These are phyloP conservation scores for Pythium myriotylum DNA, from an alignment of 352 stramenopile genomes.

Conservation along the genomic window DNA sequence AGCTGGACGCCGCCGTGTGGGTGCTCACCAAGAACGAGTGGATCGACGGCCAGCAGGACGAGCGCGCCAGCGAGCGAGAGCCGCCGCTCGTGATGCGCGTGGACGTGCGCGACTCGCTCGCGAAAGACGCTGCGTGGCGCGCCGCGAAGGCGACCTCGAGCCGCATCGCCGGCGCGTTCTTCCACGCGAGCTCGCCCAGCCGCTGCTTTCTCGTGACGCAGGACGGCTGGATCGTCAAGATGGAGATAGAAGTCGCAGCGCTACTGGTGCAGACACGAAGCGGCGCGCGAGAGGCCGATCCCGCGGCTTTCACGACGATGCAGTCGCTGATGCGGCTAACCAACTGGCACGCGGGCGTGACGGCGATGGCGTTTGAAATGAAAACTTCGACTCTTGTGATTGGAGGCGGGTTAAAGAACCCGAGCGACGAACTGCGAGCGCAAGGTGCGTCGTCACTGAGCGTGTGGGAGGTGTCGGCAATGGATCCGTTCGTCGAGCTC, in stretches of 20 bases:
- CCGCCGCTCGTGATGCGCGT: constrained; percentile 36
- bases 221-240: constrained; percentile 43
- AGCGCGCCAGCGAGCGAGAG: neutral
- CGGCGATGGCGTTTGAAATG: constrained; percentile 43
- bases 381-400: constrained; percentile 49
- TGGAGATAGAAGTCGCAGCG: constrained; percentile 54
- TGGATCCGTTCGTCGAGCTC: constrained; percentile 51
- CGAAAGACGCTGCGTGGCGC: constrained; percentile 40
- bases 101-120: constrained; percentile 36
- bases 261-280: constrained; percentile 46
- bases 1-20: constrained; percentile 38
- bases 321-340: constrained; percentile 43
- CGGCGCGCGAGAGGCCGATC: neutral
- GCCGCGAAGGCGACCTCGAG: constrained; percentile 17
- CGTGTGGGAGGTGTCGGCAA: constrained; percentile 53
- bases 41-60: constrained; percentile 24
- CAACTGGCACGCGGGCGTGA: constrained; percentile 65
- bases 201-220: constrained; percentile 47
- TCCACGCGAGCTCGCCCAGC: constrained; percentile 33
- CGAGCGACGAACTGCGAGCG: constrained; percentile 51
- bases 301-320: constrained; percentile 36
- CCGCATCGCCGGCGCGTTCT: constrained; percentile 37
- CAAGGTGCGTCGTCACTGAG: constrained; percentile 61
- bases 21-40: constrained; percentile 45
- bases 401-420: constrained; percentile 53